Evolutionary conservation across 2,329 filamentous ascomycete genomes (phyloP).

Genomic region (Fusarium hainanense): DNA sequence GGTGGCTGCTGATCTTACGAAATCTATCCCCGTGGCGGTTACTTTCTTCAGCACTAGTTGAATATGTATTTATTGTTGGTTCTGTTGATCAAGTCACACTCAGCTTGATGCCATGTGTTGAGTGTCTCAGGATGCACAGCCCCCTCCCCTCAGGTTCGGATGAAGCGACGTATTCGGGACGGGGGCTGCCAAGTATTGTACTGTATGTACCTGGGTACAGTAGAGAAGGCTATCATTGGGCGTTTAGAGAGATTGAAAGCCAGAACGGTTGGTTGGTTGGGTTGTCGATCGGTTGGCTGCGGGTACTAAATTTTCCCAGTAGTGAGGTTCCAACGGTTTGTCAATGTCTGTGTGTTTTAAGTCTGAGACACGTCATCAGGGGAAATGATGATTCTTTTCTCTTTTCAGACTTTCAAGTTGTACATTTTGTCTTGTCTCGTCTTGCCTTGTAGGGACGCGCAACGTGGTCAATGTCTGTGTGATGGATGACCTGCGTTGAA

Average conservation of each 20-base stretch:
- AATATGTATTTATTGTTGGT: not conserved
- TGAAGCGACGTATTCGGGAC: conserved; percentile 29
- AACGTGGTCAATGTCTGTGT: not conserved
- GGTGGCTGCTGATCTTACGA: not conserved
- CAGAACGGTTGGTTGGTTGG: not conserved
- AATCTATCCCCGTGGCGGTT: not conserved
- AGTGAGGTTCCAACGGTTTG: conserved; percentile 28
- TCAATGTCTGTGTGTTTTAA: conserved; percentile 15
- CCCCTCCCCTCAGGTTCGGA: conserved; percentile 21
- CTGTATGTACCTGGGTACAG: not conserved
- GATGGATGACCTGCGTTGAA: not conserved
- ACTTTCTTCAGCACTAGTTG: not conserved
- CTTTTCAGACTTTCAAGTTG: not conserved
- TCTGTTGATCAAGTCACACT: not conserved
- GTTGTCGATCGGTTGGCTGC: not conserved
- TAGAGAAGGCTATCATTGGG: conserved; percentile 1
- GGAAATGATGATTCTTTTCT: not conserved
- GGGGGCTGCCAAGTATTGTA: conserved; percentile 3
- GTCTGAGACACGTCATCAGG: conserved; percentile 35
- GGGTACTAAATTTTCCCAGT: not conserved
- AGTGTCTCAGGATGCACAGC: conserved; percentile 32
- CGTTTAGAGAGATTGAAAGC: conserved; percentile 3
- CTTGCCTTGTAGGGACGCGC: conserved; percentile 1
- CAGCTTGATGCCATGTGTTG: conserved; percentile 1
- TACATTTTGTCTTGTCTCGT: not conserved